phyloP scores from a whole-genome alignment of 176 grass and related monocot species.

The Carex parvula region DNA sequence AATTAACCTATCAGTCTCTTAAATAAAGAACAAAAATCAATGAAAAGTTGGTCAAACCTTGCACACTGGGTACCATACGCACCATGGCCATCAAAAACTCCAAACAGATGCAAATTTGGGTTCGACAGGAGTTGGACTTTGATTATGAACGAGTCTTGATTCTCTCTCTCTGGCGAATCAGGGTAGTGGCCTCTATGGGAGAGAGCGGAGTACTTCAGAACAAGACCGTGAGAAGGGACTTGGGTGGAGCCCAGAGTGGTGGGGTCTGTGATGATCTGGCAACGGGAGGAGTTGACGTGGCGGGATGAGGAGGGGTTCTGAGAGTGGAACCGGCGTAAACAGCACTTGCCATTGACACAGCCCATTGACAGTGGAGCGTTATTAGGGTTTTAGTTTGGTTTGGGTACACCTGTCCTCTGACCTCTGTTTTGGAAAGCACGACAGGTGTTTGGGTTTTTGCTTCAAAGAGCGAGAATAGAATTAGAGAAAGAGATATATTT shows the following conservation, averaged over 20 bases:
- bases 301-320: conserved; percentile 9
- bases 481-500: neutral
- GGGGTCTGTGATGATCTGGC: conserved; percentile 24
- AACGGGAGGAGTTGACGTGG: neutral
- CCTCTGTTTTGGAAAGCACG: neutral
- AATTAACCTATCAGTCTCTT: neutral
- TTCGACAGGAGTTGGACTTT: conserved; percentile 49
- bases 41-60: conserved; percentile 2
- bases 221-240: conserved; percentile 46
- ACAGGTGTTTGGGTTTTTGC: conserved; percentile 15
- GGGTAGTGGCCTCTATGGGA: conserved; percentile 67
- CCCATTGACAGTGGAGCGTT: conserved; percentile 35
- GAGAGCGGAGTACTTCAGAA: conserved; percentile 65
- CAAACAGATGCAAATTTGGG: conserved; percentile 81
- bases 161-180: conserved; percentile 59
- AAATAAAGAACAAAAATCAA: neutral
- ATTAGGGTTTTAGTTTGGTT: conserved; percentile 17
- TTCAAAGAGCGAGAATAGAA: conserved; percentile 10
- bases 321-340: conserved; percentile 19
- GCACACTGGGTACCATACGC: conserved; percentile 53
- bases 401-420: no score
- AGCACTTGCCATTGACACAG: conserved; percentile 73
- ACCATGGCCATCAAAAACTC: conserved; percentile 93
- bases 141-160: conserved; percentile 71
- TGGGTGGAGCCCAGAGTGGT: conserved; percentile 34